Evolutionary conservation across 257 asterid species (phyloP).

Genomic region (Fraxinus excelsior): DNA sequence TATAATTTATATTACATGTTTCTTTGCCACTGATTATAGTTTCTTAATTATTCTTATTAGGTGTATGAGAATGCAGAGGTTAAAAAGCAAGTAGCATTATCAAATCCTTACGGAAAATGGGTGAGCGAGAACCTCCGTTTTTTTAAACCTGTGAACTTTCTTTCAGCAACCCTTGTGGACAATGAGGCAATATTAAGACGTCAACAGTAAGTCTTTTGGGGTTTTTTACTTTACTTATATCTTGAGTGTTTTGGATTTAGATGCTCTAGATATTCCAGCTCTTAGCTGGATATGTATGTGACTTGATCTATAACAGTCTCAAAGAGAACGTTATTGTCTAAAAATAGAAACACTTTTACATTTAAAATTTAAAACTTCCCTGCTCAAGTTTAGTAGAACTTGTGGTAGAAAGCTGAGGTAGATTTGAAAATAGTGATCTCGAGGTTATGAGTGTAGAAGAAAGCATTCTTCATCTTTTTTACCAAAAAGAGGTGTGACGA

Average conservation of each 20-base stretch:
- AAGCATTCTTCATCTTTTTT: no score
- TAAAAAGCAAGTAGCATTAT: slow-evolving; percentile 78
- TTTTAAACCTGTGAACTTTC: slow-evolving; percentile 65
- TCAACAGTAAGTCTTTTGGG: slow-evolving; percentile 72
- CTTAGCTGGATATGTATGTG: not conserved
- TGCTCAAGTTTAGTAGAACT: not conserved
- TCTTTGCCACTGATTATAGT: not conserved
- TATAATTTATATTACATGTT: not conserved
- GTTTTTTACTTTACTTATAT: slow-evolving; percentile 8
- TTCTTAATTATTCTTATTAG: slow-evolving; percentile 35
- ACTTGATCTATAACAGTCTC: not conserved
- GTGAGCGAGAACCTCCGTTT: slow-evolving; percentile 77
- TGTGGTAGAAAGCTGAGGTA: not conserved
- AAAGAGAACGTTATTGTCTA: not conserved
- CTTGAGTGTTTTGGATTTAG: slow-evolving; percentile 8
- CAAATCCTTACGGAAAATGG: slow-evolving; percentile 90
- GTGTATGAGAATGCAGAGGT: slow-evolving; percentile 95
- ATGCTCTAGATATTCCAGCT: not conserved
- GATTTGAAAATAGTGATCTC: not conserved
- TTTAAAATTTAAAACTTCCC: not conserved
- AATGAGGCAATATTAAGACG: slow-evolving; percentile 75
- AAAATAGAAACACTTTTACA: not conserved
- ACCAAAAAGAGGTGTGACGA: not conserved
- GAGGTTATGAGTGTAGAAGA: not conserved
- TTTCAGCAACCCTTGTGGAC: slow-evolving; percentile 70